Conservation (phyloP, 345 rosid species). For the Rhodamnia argentea region DNA sequence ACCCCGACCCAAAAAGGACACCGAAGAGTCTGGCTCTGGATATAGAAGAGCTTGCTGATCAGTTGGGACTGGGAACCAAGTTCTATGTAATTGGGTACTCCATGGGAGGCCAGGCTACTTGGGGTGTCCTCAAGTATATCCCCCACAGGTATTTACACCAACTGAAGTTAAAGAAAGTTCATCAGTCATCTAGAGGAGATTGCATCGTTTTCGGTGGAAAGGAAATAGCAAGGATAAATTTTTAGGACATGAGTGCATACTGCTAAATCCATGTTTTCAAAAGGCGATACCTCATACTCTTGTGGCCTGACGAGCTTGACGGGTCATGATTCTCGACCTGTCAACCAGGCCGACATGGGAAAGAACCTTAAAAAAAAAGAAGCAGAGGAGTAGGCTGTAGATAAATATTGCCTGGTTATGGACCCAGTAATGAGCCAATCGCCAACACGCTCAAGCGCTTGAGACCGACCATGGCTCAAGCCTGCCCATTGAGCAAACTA, state of each 20-base stretch:
- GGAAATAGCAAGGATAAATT: neutral
- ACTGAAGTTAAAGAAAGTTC: neutral
- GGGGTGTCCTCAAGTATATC: conserved; percentile 48
- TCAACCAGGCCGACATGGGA: neutral
- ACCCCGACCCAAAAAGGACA: conserved; percentile 35
- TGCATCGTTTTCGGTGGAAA: neutral
- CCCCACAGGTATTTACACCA: conserved; percentile 39
- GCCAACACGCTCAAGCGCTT: neutral
- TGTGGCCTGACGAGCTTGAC: neutral
- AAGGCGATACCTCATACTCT: neutral
- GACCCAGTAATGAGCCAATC: neutral
- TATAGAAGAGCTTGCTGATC: conserved; percentile 44
- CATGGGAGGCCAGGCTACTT: conserved; percentile 43
- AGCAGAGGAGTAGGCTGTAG: neutral
- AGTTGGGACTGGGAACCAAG: conserved; percentile 29
- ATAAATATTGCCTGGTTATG: neutral
- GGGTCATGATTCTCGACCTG: neutral
- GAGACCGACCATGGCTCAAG: neutral
- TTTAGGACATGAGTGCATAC: neutral
- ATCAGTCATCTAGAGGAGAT: neutral
- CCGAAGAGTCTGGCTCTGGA: conserved; percentile 34
- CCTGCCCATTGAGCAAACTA: neutral
- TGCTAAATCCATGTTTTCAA: neutral
- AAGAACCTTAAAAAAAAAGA: neutral
- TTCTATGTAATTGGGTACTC: conserved; percentile 39